These are phyloP conservation scores for Coniochaeta hoffmannii DNA, from an alignment of 2,329 filamentous ascomycete genomes.

Conservation along the genomic window DNA sequence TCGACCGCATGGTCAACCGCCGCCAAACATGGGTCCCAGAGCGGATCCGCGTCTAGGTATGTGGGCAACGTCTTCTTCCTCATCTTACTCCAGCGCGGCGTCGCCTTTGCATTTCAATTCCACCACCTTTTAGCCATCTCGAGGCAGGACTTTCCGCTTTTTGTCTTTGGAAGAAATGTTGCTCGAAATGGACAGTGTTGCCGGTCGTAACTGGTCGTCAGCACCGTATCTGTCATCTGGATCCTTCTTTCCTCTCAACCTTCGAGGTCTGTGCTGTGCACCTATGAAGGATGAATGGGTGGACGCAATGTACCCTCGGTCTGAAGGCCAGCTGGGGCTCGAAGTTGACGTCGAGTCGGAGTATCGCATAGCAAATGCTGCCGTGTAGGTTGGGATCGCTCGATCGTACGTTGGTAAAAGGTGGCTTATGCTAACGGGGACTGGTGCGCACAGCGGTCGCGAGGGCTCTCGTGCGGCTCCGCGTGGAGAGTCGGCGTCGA, in stretches of 20 bases:
- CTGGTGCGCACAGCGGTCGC: neutral
- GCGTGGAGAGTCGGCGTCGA: neutral
- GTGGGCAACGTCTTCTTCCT: neutral
- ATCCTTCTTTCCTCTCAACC: constrained; percentile 80
- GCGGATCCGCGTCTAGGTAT: neutral
- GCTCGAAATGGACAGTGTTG: constrained; percentile 84
- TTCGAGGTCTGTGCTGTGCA: constrained; percentile 59
- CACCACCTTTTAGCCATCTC: constrained; percentile 58
- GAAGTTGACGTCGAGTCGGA: constrained; percentile 93
- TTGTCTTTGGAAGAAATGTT: constrained; percentile 75
- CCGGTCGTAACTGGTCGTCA: constrained; percentile 80
- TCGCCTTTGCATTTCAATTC: constrained; percentile 29
- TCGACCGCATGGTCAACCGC: neutral
- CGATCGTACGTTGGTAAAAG: neutral
- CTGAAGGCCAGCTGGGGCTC: constrained; percentile 89
- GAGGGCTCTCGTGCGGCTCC: neutral
- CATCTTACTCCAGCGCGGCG: neutral
- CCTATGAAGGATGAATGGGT: constrained; percentile 48
- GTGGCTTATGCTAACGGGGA: neutral
- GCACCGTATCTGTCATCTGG: constrained; percentile 92
- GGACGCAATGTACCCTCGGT: constrained; percentile 68
- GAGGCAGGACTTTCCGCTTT: constrained; percentile 52
- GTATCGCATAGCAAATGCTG: constrained; percentile 67
- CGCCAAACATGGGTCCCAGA: neutral
- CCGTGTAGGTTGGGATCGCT: constrained; percentile 55